Conservation (phyloP, 202 grass and related monocot species). For the Schoenoplectus tabernaemontani region DNA sequence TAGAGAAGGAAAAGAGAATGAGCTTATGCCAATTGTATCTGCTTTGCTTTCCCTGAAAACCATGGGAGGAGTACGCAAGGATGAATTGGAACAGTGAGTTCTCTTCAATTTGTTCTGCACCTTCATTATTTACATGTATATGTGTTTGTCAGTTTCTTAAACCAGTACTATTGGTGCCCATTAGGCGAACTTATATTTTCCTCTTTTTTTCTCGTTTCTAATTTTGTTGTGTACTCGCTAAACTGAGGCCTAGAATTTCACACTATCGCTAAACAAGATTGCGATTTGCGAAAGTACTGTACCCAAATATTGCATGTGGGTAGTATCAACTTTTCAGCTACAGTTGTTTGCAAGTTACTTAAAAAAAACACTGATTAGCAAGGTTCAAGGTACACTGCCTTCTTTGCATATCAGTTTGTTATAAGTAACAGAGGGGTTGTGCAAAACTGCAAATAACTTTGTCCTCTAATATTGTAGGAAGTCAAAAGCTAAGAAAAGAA, state of each 20-base stretch:
- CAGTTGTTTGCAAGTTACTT: not conserved
- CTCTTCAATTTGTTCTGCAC: not conserved
- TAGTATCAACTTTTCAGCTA: not conserved
- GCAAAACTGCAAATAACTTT: not conserved
- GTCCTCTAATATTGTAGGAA: not conserved
- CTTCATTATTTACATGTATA: not conserved
- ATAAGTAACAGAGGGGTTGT: not conserved
- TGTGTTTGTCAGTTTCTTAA: not conserved
- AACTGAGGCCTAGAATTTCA: not conserved
- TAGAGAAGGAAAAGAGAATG: slow-evolving; percentile 20
- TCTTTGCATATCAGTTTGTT: not conserved
- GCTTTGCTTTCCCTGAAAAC: slow-evolving; percentile 20
- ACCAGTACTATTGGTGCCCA: not conserved
- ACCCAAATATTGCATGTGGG: not conserved
- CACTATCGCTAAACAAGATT: not conserved
- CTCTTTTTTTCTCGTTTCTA: not conserved
- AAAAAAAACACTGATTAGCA: not conserved
- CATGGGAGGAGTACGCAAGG: not conserved
- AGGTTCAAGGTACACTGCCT: not conserved
- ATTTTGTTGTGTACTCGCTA: not conserved
- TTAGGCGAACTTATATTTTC: not conserved
- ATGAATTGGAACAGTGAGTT: slow-evolving; percentile 4
- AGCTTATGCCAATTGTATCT: slow-evolving; percentile 13
- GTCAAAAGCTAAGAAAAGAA: slow-evolving; percentile 23
- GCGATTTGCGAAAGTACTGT: not conserved